Evolutionary conservation across 1,284 basidiomycete genomes (phyloP), one percentile per base, ranked within the genome.

Genomic region (Sphaerobolus stellatus): DNA sequence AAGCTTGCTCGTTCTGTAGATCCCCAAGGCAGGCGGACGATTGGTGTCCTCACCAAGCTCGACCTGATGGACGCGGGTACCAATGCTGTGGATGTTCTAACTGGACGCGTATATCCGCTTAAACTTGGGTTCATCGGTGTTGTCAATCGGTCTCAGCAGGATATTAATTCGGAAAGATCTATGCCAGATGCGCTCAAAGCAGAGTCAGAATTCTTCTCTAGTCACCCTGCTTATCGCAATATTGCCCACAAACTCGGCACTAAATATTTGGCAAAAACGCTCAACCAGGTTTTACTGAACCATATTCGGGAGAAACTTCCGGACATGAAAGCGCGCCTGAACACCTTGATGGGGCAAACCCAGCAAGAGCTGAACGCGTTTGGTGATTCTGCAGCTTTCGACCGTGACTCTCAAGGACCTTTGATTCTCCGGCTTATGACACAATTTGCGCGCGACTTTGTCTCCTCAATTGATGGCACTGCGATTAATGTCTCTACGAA

Each of bases 61-160:
- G 96, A 99, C 73, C 81, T 99, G 38, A 99, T 99, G 96, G 96
- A 98, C 67, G 94, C 94, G 11, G 96, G 96, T 36, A 99, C 96
- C 28, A 97, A 99, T 69, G 96, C 96, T 11, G 77, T 96, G 45
- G 97, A 99, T 70, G 89, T 98, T 63, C 82, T 99, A 46, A 98
- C 93, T 1, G 96, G 96, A 33, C 87, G 95, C 58, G 90, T 98
- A 43, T 99, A 99, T 71, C 96, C 96, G 43, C 83, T 99, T 63
- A 98, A 98, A 73, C 81, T 99, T 16, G 96, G 96, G 36, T 99
- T 99, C 73, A 96, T 98, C 61, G 96, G 96, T 29, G 90, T 98
- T 28, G 96, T 99, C 56, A 98, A 98, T 69, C 86, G 96, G 51
- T 95, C 92, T 63, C 96, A 99, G 71, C 93, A 96, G 71, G 97